Conservation (phyloP, 140 eudicot genomes). For the Ambrosia hybrid region DNA sequence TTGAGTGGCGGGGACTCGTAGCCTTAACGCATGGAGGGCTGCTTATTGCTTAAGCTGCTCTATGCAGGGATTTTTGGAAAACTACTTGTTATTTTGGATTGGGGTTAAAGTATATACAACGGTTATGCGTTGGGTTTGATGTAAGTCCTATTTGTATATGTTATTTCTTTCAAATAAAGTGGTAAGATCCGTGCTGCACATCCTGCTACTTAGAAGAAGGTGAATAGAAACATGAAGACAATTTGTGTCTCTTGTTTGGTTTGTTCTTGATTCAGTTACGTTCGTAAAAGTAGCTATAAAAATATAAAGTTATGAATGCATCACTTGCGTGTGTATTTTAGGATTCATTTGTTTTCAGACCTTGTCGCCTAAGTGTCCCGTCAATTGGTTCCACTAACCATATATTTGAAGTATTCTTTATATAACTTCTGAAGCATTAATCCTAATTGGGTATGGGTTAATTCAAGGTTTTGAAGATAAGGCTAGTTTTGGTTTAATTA, state of each 20-base stretch:
- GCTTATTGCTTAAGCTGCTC: conserved; percentile 8
- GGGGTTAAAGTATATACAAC: not conserved
- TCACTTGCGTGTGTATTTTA: not conserved
- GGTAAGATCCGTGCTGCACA: not conserved
- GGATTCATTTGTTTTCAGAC: not conserved
- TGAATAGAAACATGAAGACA: not conserved
- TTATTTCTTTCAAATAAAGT: not conserved
- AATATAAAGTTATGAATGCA: not conserved
- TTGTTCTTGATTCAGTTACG: not conserved
- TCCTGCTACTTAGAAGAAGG: conserved; percentile 12
- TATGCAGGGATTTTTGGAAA: not conserved
- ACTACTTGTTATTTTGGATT: not conserved
- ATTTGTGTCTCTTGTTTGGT: not conserved
- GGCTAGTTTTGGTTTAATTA: no score
- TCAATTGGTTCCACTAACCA: not conserved
- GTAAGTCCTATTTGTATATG: not conserved
- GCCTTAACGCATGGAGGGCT: not conserved
- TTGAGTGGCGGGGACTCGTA: not conserved
- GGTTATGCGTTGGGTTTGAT: not conserved
- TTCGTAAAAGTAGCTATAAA: not conserved
- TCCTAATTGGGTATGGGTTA: no score
- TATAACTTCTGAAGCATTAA: no score
- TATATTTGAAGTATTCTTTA: not conserved
- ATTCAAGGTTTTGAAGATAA: no score
- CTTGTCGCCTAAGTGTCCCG: not conserved